Evolutionary conservation across 225 moss, liverwort and hornwort genomes (phyloP).

Genomic region (Polytrichum formosum): DNA sequence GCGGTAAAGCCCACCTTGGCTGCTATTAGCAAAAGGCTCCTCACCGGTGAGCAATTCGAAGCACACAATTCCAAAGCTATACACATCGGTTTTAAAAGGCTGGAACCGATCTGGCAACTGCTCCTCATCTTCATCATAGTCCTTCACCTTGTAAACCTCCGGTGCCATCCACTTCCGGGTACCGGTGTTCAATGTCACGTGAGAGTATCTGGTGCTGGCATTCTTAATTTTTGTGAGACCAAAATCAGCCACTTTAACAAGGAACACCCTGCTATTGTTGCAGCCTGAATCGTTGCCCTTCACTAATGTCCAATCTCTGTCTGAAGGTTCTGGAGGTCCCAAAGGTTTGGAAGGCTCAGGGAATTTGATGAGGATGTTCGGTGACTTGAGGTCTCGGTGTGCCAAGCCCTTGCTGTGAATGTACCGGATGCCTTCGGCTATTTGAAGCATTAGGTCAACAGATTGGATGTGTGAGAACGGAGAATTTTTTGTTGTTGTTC

Average conservation of each 20-base stretch:
- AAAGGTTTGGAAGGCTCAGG: no score
- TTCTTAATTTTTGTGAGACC: constrained; percentile 8
- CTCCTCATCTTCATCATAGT: no score
- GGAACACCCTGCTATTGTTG: not conserved
- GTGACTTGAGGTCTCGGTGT: constrained; percentile 12
- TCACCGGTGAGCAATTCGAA: constrained; percentile 18
- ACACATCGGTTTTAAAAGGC: constrained; percentile 19
- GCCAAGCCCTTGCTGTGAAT: constrained; percentile 1
- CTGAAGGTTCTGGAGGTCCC: not conserved
- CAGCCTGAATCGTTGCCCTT: not conserved
- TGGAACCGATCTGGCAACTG: constrained; percentile 1
- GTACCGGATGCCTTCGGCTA: constrained; percentile 10
- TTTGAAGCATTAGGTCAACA: constrained; percentile 9
- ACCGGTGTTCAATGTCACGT: constrained; percentile 2
- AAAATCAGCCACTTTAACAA: constrained; percentile 9
- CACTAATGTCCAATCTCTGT: not conserved
- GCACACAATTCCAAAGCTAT: constrained; percentile 24
- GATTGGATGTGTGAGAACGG: constrained; percentile 3
- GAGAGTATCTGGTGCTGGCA: not conserved
- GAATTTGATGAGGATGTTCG: constrained; percentile 9
- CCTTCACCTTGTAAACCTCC: not conserved
- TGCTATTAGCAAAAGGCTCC: not conserved
- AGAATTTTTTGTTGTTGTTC: no score
- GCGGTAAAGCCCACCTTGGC: not conserved
- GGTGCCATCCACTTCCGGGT: constrained; percentile 11